Evolutionary conservation across 2,329 filamentous ascomycete species (phyloP).

Genomic region (Microsporum ferrugineum): DNA sequence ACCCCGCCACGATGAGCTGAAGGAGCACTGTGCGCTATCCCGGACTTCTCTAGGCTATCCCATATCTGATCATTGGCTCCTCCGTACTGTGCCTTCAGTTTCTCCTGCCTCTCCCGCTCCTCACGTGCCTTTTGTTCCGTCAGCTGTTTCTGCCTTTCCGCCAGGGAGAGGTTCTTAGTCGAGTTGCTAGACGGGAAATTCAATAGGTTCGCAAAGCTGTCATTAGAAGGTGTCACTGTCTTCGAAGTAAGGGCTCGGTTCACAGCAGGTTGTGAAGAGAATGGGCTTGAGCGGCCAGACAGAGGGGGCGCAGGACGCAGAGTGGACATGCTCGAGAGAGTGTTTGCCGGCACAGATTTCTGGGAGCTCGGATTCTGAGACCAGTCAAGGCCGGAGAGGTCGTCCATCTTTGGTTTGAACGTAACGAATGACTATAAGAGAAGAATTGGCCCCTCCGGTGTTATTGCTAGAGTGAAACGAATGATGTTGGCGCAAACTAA

Average conservation of each 20-base stretch:
- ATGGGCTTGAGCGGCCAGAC: constrained; percentile 36
- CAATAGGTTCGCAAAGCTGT: constrained; percentile 51
- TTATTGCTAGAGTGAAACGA: background rate
- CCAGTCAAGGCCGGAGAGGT: constrained; percentile 38
- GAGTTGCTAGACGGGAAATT: constrained; percentile 44
- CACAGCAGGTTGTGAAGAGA: constrained; percentile 23
- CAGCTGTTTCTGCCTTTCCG: constrained; percentile 56
- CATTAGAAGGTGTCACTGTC: constrained; percentile 32
- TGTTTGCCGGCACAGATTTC: constrained; percentile 30
- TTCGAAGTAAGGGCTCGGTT: constrained; percentile 29
- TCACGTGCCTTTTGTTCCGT: constrained; percentile 65
- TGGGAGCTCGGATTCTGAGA: constrained; percentile 22
- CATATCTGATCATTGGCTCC: constrained; percentile 54
- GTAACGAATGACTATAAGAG: constrained; percentile 6
- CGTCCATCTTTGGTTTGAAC: constrained; percentile 30
- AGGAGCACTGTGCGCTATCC: constrained; percentile 27
- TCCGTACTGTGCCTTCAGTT: constrained; percentile 67
- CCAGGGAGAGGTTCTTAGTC: constrained; percentile 57
- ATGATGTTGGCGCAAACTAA: background rate
- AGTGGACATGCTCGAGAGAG: constrained; percentile 25
- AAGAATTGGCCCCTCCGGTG: background rate
- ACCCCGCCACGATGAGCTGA: constrained; percentile 31
- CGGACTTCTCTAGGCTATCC: constrained; percentile 52
- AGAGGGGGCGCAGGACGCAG: constrained; percentile 28
- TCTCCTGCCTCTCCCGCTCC: constrained; percentile 59